phyloP scores from a whole-genome alignment of 2,329 filamentous ascomycete species.

The Fusarium coicis region DNA sequence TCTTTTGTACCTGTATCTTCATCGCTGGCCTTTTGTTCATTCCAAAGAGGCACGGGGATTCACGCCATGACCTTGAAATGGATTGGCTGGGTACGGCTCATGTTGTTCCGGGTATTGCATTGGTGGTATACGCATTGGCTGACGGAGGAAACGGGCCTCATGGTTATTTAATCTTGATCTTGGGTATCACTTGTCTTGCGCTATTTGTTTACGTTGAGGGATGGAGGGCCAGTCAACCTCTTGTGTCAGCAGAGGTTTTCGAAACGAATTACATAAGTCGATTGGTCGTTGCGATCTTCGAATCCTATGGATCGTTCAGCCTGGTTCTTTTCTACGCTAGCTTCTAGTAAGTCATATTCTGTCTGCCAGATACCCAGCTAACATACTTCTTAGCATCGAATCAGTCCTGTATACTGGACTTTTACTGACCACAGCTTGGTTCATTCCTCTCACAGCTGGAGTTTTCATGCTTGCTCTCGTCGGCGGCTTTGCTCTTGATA shows the following conservation, averaged over 20 bases:
- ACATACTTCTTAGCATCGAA: constrained; percentile 59
- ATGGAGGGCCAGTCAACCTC: constrained; percentile 73
- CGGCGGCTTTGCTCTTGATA: constrained; percentile 75
- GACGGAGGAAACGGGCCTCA: constrained; percentile 75
- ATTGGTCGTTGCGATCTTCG: constrained; percentile 68
- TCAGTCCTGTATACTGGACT: constrained; percentile 68
- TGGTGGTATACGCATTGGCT: constrained; percentile 81
- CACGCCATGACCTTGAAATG: constrained; percentile 59
- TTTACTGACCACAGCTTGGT: constrained; percentile 75
- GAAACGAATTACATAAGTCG: constrained; percentile 74
- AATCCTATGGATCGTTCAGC: constrained; percentile 75
- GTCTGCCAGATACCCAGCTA: fast-evolving
- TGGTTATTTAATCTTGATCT: constrained; percentile 69
- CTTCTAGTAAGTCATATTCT: constrained; percentile 62
- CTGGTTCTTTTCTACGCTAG: constrained; percentile 77
- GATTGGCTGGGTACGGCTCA: constrained; percentile 73
- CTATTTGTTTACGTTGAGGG: constrained; percentile 77
- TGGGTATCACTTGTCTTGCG: constrained; percentile 70
- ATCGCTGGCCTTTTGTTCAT: constrained; percentile 56
- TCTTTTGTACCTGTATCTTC: constrained; percentile 55
- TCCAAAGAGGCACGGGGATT: constrained; percentile 47
- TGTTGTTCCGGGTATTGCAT: constrained; percentile 71
- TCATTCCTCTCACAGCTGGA: constrained; percentile 72
- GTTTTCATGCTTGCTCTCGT: constrained; percentile 72
- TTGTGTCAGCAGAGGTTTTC: constrained; percentile 78